These are phyloP conservation scores for Podospora pseudopauciseta DNA, from an alignment of 495 filamentous ascomycete species.

Conservation along the genomic window DNA sequence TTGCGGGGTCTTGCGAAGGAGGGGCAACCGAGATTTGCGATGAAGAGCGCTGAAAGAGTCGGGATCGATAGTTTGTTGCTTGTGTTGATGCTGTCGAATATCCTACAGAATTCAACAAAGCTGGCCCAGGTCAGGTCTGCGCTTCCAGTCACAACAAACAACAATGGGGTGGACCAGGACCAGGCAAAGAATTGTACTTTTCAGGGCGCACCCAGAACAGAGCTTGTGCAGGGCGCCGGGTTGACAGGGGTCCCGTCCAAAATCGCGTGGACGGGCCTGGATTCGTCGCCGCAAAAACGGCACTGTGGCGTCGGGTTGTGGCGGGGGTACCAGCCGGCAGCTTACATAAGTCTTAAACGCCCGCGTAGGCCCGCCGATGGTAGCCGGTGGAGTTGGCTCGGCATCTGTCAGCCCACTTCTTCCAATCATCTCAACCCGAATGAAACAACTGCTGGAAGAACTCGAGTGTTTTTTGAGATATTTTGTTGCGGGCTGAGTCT, in stretches of 20 bases:
- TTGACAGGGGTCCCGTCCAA: background rate
- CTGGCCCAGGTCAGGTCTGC: background rate
- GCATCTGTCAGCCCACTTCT: background rate
- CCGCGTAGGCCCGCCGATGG: background rate
- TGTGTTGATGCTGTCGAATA: background rate
- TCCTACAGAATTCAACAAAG: background rate
- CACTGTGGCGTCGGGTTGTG: slow-evolving; percentile 6
- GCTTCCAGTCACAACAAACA: background rate
- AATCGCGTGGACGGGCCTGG: background rate
- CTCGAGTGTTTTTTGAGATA: background rate
- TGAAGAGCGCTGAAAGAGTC: background rate
- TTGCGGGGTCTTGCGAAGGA: slow-evolving; percentile 2
- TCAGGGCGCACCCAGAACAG: background rate
- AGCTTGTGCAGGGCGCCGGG: background rate
- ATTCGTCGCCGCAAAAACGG: slow-evolving; percentile 7
- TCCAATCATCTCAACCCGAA: background rate
- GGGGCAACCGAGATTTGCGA: background rate
- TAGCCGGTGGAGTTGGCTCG: slow-evolving; percentile 1
- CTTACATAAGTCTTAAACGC: background rate
- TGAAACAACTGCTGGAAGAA: background rate
- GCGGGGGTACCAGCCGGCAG: background rate
- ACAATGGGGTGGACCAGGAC: background rate
- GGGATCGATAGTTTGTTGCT: background rate
- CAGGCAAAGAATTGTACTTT: background rate
- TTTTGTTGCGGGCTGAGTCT: background rate